Conservation (phyloP, 495 filamentous ascomycete species). For the Aspergillus cristatus region DNA sequence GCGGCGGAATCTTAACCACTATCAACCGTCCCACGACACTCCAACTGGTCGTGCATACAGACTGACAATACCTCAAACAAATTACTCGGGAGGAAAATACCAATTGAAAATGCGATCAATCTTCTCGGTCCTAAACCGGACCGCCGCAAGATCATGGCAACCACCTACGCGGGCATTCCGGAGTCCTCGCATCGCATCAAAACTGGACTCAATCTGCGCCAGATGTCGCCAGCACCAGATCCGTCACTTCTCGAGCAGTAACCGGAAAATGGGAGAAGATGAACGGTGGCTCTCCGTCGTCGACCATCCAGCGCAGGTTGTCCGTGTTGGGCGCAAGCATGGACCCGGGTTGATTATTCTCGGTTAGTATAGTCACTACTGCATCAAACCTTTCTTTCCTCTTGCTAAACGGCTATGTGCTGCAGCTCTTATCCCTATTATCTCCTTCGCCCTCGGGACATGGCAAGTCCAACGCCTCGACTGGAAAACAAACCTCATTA, state of each 20-base stretch:
- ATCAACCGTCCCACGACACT: too few relatives aligned
- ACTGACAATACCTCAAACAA: too few relatives aligned
- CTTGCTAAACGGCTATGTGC: too few relatives aligned
- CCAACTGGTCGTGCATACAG: too few relatives aligned
- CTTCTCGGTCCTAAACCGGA: constrained; percentile 21
- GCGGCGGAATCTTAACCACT: too few relatives aligned
- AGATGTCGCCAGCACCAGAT: constrained; percentile 31
- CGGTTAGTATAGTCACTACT: too few relatives aligned
- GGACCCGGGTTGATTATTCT: constrained; percentile 76
- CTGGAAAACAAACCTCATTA: constrained; percentile 89
- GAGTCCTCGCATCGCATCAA: constrained; percentile 10
- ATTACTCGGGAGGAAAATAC: background rate
- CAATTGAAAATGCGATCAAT: constrained; percentile 23
- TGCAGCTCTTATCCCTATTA: constrained; percentile 84
- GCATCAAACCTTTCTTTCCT: too few relatives aligned
- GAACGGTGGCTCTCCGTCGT: constrained; percentile 70
- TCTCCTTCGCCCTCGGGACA: constrained; percentile 78
- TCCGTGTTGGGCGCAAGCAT: constrained; percentile 63
- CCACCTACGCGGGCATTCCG: constrained; percentile 13
- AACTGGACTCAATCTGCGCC: constrained; percentile 26
- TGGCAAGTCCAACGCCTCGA: constrained; percentile 93
- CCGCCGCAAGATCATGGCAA: constrained; percentile 13
- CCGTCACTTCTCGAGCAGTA: constrained; percentile 13
- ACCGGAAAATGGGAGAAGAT: constrained; percentile 44
- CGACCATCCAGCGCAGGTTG: constrained; percentile 71